Base-by-base conservation (phyloP, 2,329 filamentous ascomycete genomes). In the Pseudocercospora macadamiae region DNA sequence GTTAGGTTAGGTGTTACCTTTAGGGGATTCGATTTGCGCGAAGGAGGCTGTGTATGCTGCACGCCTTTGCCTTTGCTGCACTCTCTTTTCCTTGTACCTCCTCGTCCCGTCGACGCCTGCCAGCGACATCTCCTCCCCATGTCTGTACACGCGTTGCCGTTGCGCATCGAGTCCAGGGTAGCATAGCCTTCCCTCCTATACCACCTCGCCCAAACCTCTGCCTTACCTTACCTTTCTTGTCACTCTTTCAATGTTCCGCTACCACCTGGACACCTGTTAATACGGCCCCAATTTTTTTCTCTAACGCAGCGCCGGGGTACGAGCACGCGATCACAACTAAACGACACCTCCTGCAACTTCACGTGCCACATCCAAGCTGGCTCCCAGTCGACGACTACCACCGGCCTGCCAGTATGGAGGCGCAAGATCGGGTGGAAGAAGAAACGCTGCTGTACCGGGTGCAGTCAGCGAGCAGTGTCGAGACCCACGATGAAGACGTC, bases 391-490 rank as follows among this genome's bases (percentile, higher is more conserved):
- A 7, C 57, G 21, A 55, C 19, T 23, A 47, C 37, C 25, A 39
- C 37, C 34, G 12, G 51, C 47, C 52, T 51, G 48, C 53, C 37
- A 52, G 12, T 32, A 60, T 60, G 58, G 54, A 55, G 53, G 54
- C 48, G 21, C 61, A 59, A 25, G 51, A 37, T n/a, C 53, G 54
- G 19, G 56, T 19, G 25, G 54, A 54, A 42, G 62, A 64, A 25
- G 61, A 64, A 37, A 53, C 48, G 12, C 45, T 64, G 30, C 39
- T 64, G 26, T 48, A 59, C 36, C 58, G 51, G n/a, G 30, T 39
- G 14, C 30, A 32, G 10, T 61, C 61, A 10, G 25, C 54, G 4
- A 55, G 61, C 51, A 57, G 58, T 39, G 36, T 45, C 16, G 56
- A 61, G 28, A 18, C 16, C 26, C 12, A 55, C 30, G 54, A 62